Evolutionary conservation across 768 basidiomycete species (phyloP).

Genomic region (Hygrocybe coccinea): DNA sequence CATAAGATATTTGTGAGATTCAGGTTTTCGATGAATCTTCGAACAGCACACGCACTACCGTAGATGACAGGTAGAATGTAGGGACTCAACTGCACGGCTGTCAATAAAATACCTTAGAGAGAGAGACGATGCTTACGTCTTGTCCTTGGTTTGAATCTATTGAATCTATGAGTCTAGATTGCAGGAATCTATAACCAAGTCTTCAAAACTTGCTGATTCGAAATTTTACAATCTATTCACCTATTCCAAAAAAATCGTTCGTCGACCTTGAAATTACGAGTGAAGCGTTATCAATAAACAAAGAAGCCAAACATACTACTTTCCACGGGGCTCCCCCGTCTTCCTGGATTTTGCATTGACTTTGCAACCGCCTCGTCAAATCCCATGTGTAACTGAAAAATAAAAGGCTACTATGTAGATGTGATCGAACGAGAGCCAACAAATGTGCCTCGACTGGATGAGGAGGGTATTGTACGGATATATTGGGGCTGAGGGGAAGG

Average conservation of each 20-base stretch:
- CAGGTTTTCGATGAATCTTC: slow-evolving; percentile 4
- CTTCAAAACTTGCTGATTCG: slow-evolving; percentile 44
- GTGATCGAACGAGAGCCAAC: slow-evolving; percentile 78
- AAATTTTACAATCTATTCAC: slow-evolving; percentile 41
- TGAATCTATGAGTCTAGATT: slow-evolving; percentile 36
- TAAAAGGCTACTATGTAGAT: slow-evolving; percentile 74
- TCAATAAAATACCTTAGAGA: slow-evolving; percentile 9
- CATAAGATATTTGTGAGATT: slow-evolving; percentile 5
- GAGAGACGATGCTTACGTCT: slow-evolving; percentile 50
- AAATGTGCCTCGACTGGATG: slow-evolving; percentile 87
- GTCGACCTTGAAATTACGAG: slow-evolving; percentile 49
- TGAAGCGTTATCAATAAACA: not conserved
- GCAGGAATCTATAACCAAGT: slow-evolving; percentile 36
- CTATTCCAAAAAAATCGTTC: slow-evolving; percentile 99
- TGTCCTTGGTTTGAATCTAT: slow-evolving; percentile 46
- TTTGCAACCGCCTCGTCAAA: slow-evolving; percentile 81
- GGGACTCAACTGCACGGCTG: slow-evolving; percentile 58
- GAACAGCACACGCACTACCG: slow-evolving; percentile 65
- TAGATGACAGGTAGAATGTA: slow-evolving; percentile 93
- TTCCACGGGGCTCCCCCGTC: slow-evolving; percentile 66
- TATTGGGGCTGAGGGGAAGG: slow-evolving; percentile 73
- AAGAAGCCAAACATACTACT: slow-evolving; percentile 47
- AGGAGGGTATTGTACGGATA: slow-evolving; percentile 62
- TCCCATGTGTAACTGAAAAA: slow-evolving; percentile 91
- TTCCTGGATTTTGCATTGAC: slow-evolving; percentile 60